A percentile compares a stretch with the other conserved stretches of the same genome.
Evolutionary conservation across 306 rosid species (phyloP).

Genomic region (Medicago ruthenica): DNA sequence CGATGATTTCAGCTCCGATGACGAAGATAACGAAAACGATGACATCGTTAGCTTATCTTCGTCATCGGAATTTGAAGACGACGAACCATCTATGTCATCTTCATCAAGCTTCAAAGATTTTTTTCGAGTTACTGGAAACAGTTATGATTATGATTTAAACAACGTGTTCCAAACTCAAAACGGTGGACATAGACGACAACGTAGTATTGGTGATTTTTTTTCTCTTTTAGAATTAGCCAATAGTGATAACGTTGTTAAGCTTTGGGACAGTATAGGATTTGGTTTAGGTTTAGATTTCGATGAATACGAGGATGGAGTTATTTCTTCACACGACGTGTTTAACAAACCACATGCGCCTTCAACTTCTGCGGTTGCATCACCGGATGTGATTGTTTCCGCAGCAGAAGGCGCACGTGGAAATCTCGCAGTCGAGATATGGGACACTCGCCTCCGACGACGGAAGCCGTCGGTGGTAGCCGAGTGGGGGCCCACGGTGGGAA

Average conservation of each 20-base stretch:
- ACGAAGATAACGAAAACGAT: conserved; percentile 24
- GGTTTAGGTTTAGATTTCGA: conserved; percentile 57
- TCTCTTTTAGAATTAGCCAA: conserved; percentile 65
- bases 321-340: conserved; percentile 42
- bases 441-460: conserved; percentile 66
- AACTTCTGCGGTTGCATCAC: conserved; percentile 41
- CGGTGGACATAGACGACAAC: conserved; percentile 43
- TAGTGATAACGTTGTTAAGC: conserved; percentile 76
- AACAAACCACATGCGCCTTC: conserved; percentile 23
- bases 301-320: conserved; percentile 39
- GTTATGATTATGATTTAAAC: conserved; percentile 20
- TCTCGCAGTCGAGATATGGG: conserved; percentile 63
- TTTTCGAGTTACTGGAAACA: conserved; percentile 54
- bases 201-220: conserved; percentile 58
- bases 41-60: conserved; percentile 40
- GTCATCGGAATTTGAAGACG: conserved; percentile 51
- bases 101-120: conserved; percentile 43
- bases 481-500: conserved; percentile 73
- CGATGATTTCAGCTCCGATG: conserved; percentile 35
- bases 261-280: conserved; percentile 79
- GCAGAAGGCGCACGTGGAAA: conserved; percentile 43
- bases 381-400: conserved; percentile 52
- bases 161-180: conserved; percentile 36
- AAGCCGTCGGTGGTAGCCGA: conserved; percentile 70
- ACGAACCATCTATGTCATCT: conserved; percentile 16